Conservation (phyloP, 345 rosid genomes). For the Eucalyptus pauciflora region DNA sequence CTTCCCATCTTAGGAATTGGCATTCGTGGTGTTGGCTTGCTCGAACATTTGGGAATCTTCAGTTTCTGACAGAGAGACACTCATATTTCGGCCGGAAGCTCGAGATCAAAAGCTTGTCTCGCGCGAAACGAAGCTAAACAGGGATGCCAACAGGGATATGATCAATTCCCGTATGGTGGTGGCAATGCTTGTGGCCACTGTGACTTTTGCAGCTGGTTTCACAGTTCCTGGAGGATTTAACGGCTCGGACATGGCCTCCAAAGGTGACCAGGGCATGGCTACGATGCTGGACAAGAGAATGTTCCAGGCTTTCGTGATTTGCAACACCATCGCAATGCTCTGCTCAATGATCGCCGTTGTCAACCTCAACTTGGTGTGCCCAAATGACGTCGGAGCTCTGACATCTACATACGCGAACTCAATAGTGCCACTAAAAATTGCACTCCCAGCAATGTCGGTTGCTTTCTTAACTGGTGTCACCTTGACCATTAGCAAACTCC, state of each 20-base stretch:
- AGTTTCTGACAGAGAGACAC: accelerated
- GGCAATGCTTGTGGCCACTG: neutral
- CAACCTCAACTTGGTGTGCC: neutral
- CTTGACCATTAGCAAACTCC: neutral
- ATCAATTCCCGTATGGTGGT: neutral
- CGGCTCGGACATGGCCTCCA: neutral
- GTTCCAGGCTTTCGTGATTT: neutral
- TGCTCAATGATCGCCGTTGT: accelerated
- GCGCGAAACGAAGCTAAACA: neutral
- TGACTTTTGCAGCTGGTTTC: neutral
- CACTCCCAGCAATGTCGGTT: neutral
- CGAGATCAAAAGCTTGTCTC: neutral
- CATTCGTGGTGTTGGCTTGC: no score
- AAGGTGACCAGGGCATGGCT: neutral
- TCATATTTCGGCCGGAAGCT: accelerated
- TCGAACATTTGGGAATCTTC: accelerated
- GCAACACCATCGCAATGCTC: neutral
- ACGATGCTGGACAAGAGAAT: neutral
- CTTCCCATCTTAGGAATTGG: neutral
- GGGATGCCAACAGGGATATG: neutral
- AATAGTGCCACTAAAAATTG: accelerated
- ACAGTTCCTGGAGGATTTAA: neutral
- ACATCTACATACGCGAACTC: accelerated
- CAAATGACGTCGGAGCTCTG: accelerated
- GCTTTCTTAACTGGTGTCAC: no score